Evolutionary conservation across 108 stramenopile species (phyloP).

Genomic region (Epithemia pelagica): DNA sequence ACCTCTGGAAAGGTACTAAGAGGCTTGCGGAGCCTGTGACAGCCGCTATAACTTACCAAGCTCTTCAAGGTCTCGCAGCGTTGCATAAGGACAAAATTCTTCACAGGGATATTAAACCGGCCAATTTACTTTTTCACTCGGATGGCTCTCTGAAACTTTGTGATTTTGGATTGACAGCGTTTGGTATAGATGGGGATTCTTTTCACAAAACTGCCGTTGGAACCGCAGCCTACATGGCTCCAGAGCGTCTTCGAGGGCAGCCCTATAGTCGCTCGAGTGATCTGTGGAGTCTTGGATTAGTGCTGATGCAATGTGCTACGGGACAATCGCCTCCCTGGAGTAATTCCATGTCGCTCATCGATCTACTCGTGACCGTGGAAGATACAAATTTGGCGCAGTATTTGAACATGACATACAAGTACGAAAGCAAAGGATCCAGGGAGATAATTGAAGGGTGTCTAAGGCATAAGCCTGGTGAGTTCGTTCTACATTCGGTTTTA

Average conservation of each 20-base stretch:
- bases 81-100: slow-evolving; percentile 76
- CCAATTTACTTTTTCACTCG: slow-evolving; percentile 70
- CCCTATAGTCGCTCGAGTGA: slow-evolving; percentile 73
- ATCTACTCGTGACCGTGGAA: slow-evolving; percentile 47
- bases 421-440: slow-evolving; percentile 12
- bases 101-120: slow-evolving; percentile 92
- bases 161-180: slow-evolving; percentile 85
- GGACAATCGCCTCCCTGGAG: slow-evolving; percentile 49
- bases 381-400: slow-evolving; percentile 36
- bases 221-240: slow-evolving; percentile 85
- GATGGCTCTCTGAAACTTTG: slow-evolving; percentile 81
- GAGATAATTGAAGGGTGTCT: slow-evolving; percentile 46
- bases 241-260: slow-evolving; percentile 72
- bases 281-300: slow-evolving; percentile 87
- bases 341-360: slow-evolving; percentile 45
- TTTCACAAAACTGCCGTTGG: slow-evolving; percentile 79
- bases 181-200: slow-evolving; percentile 22
- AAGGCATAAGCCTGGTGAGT: slow-evolving; percentile 32
- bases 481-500: slow-evolving; percentile 6
- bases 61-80: slow-evolving; percentile 78
- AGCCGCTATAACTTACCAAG: slow-evolving; percentile 71
- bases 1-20: background rate
- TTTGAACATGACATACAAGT: slow-evolving; percentile 18
- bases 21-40: slow-evolving; percentile 43
- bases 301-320: slow-evolving; percentile 60